These are phyloP conservation scores for Guillardia theta DNA, from an alignment of 78 protist genomes.

Conservation along the genomic window DNA sequence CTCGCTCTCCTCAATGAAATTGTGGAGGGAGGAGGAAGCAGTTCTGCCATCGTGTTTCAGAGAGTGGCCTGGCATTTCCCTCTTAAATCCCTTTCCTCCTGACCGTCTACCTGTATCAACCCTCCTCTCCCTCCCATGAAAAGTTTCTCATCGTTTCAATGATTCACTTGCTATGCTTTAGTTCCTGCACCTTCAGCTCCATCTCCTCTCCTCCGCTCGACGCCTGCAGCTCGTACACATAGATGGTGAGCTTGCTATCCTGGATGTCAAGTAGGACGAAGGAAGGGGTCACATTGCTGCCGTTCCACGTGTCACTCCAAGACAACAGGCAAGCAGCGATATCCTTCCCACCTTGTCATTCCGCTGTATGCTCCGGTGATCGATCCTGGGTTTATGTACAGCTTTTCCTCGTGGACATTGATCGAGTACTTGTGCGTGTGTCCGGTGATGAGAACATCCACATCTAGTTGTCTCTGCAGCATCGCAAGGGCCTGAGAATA, in stretches of 20 bases:
- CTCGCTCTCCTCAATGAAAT: too few species aligned
- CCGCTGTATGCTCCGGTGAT: slow-evolving; percentile 94
- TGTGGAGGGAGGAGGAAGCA: too few species aligned
- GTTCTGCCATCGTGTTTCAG: too few species aligned
- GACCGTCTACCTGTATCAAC: too few species aligned
- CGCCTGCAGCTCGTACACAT: slow-evolving; percentile 45
- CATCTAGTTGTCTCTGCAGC: slow-evolving; percentile 94
- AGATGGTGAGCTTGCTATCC: slow-evolving; percentile 67
- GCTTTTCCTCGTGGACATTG: slow-evolving; percentile 73
- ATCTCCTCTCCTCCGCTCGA: slow-evolving; percentile 31
- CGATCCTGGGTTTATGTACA: slow-evolving; percentile 97
- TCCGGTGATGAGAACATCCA: slow-evolving; percentile 93
- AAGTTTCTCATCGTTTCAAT: too few species aligned
- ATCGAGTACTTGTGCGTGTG: slow-evolving; percentile 87
- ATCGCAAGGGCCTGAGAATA: too few species aligned
- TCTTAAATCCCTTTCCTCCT: not conserved
- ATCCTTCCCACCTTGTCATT: not conserved
- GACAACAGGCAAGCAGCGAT: not conserved
- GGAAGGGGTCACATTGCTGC: slow-evolving; percentile 82
- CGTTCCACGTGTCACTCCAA: not conserved
- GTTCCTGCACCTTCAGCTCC: slow-evolving; percentile 75
- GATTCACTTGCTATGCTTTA: slow-evolving; percentile 50
- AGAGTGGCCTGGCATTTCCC: not conserved
- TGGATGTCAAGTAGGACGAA: slow-evolving; percentile 95
- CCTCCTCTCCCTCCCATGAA: too few species aligned